A percentile compares a stretch with the other conserved stretches of the same genome.
Evolutionary conservation across 2,329 filamentous ascomycete genomes (phyloP).

Genomic region (Pseudonectria buxi): DNA sequence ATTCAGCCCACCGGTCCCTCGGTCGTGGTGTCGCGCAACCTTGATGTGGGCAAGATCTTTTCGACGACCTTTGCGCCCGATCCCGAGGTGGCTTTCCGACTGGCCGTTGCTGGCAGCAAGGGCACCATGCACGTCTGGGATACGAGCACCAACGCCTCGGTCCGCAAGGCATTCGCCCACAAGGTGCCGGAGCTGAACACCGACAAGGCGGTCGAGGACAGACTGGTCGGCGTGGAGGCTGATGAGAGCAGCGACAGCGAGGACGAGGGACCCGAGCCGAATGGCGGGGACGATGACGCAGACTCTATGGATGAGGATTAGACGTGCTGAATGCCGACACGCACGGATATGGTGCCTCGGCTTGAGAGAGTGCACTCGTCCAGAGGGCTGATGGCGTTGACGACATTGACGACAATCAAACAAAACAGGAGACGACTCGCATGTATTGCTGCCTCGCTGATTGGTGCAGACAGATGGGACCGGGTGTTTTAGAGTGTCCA

Average conservation of each 20-base stretch:
- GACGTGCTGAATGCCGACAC: not conserved
- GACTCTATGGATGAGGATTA: slow-evolving; percentile 52
- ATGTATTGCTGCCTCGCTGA: no score
- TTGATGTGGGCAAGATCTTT: slow-evolving; percentile 94
- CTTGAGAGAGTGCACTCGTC: no score
- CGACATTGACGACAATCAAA: no score
- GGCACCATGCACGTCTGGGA: slow-evolving; percentile 93
- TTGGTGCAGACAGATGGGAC: no score
- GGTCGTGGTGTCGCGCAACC: slow-evolving; percentile 84
- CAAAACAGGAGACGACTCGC: no score
- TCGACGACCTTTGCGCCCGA: slow-evolving; percentile 87
- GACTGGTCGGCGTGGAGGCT: slow-evolving; percentile 66
- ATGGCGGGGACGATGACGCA: slow-evolving; percentile 44
- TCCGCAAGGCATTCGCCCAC: slow-evolving; percentile 75
- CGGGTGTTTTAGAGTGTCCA: no score
- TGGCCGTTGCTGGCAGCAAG: slow-evolving; percentile 92
- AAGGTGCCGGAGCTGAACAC: slow-evolving; percentile 47
- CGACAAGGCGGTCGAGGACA: slow-evolving; percentile 61
- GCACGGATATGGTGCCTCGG: no score
- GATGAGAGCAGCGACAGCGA: slow-evolving; percentile 62
- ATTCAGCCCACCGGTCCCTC: slow-evolving; percentile 71
- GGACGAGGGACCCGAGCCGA: slow-evolving; percentile 44
- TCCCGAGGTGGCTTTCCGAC: slow-evolving; percentile 79
- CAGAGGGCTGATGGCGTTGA: no score
- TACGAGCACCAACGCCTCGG: slow-evolving; percentile 83